A percentile compares a stretch with the other conserved stretches of the same genome.
Evolutionary conservation across 73 alveolate genomes (phyloP).

Genomic region (Paramecium octaurelia): DNA sequence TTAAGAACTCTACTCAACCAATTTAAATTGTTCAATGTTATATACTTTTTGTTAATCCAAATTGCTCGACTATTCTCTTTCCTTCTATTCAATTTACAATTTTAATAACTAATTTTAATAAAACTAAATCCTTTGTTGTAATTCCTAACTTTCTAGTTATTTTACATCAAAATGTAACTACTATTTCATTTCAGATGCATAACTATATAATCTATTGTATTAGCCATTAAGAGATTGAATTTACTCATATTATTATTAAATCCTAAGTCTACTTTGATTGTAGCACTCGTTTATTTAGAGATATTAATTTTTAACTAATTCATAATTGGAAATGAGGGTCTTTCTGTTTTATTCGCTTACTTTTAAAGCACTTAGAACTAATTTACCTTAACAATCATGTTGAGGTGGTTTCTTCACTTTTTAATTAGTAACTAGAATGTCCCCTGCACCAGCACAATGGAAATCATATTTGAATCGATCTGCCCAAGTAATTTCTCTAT

Average conservation of each 20-base stretch:
- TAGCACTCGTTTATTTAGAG: background rate
- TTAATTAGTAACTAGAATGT: background rate
- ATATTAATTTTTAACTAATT: background rate
- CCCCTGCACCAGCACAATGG: conserved; percentile 21
- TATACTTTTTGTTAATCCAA: background rate
- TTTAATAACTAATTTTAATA: background rate
- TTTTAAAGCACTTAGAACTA: background rate
- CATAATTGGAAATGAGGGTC: background rate
- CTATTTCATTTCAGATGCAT: background rate
- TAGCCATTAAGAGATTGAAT: background rate
- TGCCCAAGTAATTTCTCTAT: conserved; percentile 12
- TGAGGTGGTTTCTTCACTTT: background rate
- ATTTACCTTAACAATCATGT: conserved; percentile 45
- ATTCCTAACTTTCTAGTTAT: background rate
- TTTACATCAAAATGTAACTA: background rate
- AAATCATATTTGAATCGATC: conserved; percentile 6
- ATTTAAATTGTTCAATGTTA: background rate
- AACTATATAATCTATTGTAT: background rate
- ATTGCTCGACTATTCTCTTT: background rate
- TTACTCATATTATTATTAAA: background rate
- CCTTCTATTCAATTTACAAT: background rate
- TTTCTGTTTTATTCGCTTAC: background rate
- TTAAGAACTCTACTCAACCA: background rate
- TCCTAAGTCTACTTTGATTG: background rate
- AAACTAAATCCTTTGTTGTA: background rate